These are phyloP conservation scores for Entomortierella chlamydospora DNA, from an alignment of 192 early-diverging fungal genomes.

Conservation along the genomic window DNA sequence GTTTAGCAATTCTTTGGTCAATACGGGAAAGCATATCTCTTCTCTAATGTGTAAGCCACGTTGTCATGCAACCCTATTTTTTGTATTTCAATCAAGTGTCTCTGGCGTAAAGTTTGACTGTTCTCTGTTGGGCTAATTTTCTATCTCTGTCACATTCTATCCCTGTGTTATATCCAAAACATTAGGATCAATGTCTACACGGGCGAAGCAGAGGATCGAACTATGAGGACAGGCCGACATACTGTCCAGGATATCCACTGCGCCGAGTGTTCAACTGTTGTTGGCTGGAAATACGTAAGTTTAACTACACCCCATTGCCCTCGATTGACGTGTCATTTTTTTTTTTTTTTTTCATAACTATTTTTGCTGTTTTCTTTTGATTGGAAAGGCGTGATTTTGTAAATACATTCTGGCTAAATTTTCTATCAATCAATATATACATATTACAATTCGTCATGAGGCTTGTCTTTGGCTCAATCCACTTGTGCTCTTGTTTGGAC, in stretches of 20 bases:
- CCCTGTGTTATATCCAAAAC: not conserved
- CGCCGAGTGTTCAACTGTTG: slow-evolving; percentile 56
- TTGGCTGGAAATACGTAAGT: slow-evolving; percentile 76
- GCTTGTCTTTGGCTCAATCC: not conserved
- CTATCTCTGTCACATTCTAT: not conserved
- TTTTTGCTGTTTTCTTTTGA: not conserved
- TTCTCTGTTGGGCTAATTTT: slow-evolving; percentile 11
- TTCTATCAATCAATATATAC: not conserved
- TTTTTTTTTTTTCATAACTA: too few relatives aligned
- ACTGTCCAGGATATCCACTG: slow-evolving; percentile 78
- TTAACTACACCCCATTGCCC: not conserved
- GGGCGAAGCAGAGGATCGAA: slow-evolving; percentile 64
- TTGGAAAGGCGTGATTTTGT: slow-evolving; percentile 1
- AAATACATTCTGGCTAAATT: not conserved
- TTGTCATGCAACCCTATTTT: not conserved
- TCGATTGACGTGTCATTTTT: not conserved
- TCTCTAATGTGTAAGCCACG: slow-evolving; percentile 64
- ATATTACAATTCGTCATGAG: not conserved
- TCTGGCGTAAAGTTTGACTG: not conserved
- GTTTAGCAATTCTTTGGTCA: slow-evolving; percentile 68
- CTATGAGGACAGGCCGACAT: slow-evolving; percentile 83
- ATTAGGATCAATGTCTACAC: slow-evolving; percentile 66
- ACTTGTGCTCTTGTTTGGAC: not conserved
- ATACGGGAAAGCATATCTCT: slow-evolving; percentile 75
- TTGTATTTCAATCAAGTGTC: not conserved